phyloP scores from a whole-genome alignment of 1,284 basidiomycete species.

The Lentinus polychrous region DNA sequence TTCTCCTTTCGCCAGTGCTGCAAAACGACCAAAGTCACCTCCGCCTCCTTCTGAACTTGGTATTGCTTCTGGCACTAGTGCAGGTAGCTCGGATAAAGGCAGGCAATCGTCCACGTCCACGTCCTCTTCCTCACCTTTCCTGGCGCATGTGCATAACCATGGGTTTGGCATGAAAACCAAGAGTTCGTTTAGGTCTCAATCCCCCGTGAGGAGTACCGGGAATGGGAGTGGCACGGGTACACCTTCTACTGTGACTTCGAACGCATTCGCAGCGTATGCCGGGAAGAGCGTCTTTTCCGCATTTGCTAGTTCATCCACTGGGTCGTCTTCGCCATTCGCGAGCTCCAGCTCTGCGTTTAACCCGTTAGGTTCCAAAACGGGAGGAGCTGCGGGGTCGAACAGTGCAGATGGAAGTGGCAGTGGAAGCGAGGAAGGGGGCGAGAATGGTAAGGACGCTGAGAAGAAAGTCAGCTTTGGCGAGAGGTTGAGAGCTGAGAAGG shows the following conservation, averaged over 20 bases:
- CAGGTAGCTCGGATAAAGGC: background rate
- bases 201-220: background rate
- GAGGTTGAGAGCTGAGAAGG: constrained; percentile 46
- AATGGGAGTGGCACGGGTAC: constrained; percentile 1
- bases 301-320: background rate
- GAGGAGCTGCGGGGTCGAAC: constrained; percentile 1
- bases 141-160: constrained; percentile 34
- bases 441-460: constrained; percentile 26
- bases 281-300: background rate
- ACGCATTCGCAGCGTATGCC: constrained; percentile 1
- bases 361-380: background rate
- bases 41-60: constrained; percentile 11
- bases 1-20: constrained; percentile 61
- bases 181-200: background rate
- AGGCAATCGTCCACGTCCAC: background rate
- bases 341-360: background rate
- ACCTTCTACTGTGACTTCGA: background rate
- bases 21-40: constrained; percentile 27
- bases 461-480: constrained; percentile 44
- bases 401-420: constrained; percentile 23
- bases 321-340: background rate
- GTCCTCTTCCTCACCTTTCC: constrained; percentile 17
- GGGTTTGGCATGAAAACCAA: background rate
- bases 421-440: constrained; percentile 27
- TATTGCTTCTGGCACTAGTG: background rate